Percentiles rank a stretch among this genome's conserved stretches.
Evolutionary conservation across 1,284 basidiomycete genomes (phyloP).

Genomic region (Ceratobasidium sp.): DNA sequence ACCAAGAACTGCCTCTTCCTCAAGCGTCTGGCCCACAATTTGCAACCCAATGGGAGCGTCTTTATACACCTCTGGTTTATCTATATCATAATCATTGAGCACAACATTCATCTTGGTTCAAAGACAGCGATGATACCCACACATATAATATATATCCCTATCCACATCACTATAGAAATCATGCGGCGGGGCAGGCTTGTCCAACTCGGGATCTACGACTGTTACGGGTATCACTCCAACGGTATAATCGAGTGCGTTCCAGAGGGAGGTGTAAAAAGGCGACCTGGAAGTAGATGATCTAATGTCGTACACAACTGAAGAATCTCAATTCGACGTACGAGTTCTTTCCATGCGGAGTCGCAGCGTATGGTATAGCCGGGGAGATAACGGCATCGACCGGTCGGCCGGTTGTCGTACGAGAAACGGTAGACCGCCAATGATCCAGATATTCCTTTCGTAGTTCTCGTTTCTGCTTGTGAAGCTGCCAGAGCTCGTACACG

Average conservation of each 20-base stretch:
- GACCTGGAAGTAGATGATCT: slow-evolving; percentile 56
- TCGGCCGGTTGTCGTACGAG: slow-evolving; percentile 68
- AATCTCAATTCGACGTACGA: slow-evolving; percentile 30
- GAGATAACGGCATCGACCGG: slow-evolving; percentile 75
- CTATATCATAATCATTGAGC: slow-evolving; percentile 57
- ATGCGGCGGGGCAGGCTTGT: slow-evolving; percentile 61
- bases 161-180: slow-evolving; percentile 66
- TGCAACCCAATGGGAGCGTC: slow-evolving; percentile 79
- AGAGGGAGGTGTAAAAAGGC: slow-evolving; percentile 70
- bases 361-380: slow-evolving; percentile 63
- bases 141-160: slow-evolving; percentile 66
- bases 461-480: too few species aligned
- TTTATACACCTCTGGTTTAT: slow-evolving; percentile 69
- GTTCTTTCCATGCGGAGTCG: slow-evolving; percentile 64
- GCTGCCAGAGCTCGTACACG: slow-evolving; percentile 59
- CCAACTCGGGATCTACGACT: slow-evolving; percentile 66
- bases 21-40: slow-evolving; percentile 74
- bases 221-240: slow-evolving; percentile 76
- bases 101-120: too few species aligned
- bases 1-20: slow-evolving; percentile 68
- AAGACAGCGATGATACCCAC: slow-evolving; percentile 59
- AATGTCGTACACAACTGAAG: slow-evolving; percentile 22
- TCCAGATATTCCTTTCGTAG: too few species aligned
- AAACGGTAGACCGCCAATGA: slow-evolving; percentile 58
- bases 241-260: slow-evolving; percentile 78